phyloP scores from a whole-genome alignment of 2,329 filamentous ascomycete genomes.

The Lojkania enalia region DNA sequence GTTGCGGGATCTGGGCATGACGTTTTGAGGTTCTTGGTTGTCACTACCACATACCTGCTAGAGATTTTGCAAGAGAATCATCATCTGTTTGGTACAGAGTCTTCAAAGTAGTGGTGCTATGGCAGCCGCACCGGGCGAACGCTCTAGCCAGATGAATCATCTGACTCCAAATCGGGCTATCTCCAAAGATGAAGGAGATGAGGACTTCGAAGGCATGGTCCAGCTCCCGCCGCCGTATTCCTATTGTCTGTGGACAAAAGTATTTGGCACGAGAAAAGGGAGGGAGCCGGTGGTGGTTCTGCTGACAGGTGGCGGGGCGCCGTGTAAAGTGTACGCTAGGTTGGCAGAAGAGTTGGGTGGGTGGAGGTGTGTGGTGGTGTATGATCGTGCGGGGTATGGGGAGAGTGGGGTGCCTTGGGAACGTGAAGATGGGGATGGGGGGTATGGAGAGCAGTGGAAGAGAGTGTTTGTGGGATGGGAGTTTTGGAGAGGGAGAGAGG shows the following conservation, averaged over 20 bases:
- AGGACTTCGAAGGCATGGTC: conserved; percentile 1
- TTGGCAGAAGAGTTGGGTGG: background rate
- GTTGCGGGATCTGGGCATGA: too few species aligned
- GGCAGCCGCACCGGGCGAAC: too few species aligned
- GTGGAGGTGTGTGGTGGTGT: background rate
- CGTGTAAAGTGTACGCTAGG: background rate
- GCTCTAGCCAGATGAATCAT: too few species aligned
- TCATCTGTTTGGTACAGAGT: too few species aligned
- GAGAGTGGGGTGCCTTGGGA: background rate
- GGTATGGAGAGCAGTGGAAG: background rate
- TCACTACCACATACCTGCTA: too few species aligned
- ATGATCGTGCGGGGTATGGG: background rate
- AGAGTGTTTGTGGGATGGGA: background rate
- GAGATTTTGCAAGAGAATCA: too few species aligned
- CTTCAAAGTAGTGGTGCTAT: too few species aligned
- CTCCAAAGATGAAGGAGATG: conserved; percentile 1
- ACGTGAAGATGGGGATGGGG: background rate
- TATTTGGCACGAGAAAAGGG: background rate
- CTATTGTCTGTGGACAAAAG: background rate
- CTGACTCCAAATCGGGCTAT: too few species aligned
- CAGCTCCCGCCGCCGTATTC: background rate
- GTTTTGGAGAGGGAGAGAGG: background rate
- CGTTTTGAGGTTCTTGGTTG: too few species aligned
- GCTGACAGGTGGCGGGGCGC: background rate
- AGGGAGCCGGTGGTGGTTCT: background rate